These are phyloP conservation scores for Stemphylium lycopersici DNA, from an alignment of 2,329 filamentous ascomycete species.

Conservation along the genomic window DNA sequence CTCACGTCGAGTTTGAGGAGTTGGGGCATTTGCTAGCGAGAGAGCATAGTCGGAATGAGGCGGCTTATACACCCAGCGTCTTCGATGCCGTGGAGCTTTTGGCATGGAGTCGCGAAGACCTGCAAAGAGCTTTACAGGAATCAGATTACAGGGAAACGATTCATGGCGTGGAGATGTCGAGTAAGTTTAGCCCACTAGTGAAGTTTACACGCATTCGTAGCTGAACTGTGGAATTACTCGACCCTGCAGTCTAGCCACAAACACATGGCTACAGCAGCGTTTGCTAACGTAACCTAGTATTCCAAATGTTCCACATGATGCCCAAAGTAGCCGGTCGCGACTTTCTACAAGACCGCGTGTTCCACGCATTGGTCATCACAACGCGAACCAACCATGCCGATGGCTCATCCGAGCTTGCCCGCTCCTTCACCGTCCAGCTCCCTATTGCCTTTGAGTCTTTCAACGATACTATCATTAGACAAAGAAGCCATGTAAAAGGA, in stretches of 20 bases:
- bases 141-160: slow-evolving; percentile 19
- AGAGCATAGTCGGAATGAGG: slow-evolving; percentile 63
- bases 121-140: slow-evolving; percentile 33
- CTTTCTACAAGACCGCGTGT: slow-evolving; percentile 68
- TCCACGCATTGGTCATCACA: slow-evolving; percentile 69
- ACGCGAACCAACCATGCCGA: slow-evolving; percentile 21
- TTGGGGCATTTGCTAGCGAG: slow-evolving; percentile 66
- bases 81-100: slow-evolving; percentile 55
- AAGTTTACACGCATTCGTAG: neutral
- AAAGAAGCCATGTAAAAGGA: slow-evolving; percentile 23
- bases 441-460: slow-evolving; percentile 62
- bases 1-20: slow-evolving; percentile 63
- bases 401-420: slow-evolving; percentile 56
- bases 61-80: slow-evolving; percentile 64
- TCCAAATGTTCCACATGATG: slow-evolving; percentile 71
- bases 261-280: neutral
- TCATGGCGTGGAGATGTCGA: slow-evolving; percentile 46
- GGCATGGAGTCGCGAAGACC: slow-evolving; percentile 49
- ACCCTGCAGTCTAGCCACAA: no score
- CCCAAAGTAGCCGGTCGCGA: slow-evolving; percentile 43
- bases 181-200: slow-evolving; percentile 33
- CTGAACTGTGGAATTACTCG: no score
- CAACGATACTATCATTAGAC: slow-evolving; percentile 13
- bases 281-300: slow-evolving; percentile 48
- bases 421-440: slow-evolving; percentile 51